A percentile compares a stretch with the other conserved stretches of the same genome.
These are phyloP conservation scores for Erodium moschatum DNA, from an alignment of 441 rosid species.

Conservation along the genomic window DNA sequence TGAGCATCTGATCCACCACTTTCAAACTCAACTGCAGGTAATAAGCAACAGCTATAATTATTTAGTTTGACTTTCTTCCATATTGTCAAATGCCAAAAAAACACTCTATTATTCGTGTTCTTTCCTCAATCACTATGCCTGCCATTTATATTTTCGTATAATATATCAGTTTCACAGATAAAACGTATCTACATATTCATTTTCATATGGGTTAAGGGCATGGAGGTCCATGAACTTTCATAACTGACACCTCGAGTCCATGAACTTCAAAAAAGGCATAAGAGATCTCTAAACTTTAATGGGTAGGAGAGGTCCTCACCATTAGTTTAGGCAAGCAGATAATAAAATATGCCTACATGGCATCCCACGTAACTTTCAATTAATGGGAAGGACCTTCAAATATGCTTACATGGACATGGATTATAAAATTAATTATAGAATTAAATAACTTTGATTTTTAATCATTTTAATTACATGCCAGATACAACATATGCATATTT, in stretches of 20 bases:
- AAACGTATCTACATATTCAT: neutral
- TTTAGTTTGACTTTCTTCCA: too few species aligned
- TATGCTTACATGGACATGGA: neutral
- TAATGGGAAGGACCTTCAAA: neutral
- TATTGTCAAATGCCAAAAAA: too few species aligned
- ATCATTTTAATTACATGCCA: neutral
- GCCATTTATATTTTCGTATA: neutral
- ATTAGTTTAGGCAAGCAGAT: too few species aligned
- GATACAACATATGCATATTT: neutral
- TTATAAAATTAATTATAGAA: too few species aligned
- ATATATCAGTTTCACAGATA: neutral
- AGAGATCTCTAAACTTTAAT: neutral
- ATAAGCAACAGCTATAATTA: neutral
- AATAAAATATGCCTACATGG: too few species aligned
- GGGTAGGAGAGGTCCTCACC: too few species aligned
- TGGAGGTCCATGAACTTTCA: neutral
- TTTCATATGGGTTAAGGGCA: neutral
- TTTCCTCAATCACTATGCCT: neutral
- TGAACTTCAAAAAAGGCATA: neutral
- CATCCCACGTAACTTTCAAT: too few species aligned
- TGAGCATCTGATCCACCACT: slow-evolving; percentile 94
- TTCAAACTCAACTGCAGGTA: slow-evolving; percentile 78
- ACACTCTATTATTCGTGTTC: neutral
- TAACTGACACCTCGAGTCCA: neutral
- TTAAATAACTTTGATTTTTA: too few species aligned